These are phyloP conservation scores for Ochromonadaceae sp. DNA, from an alignment of 352 stramenopile genomes.

Conservation along the genomic window DNA sequence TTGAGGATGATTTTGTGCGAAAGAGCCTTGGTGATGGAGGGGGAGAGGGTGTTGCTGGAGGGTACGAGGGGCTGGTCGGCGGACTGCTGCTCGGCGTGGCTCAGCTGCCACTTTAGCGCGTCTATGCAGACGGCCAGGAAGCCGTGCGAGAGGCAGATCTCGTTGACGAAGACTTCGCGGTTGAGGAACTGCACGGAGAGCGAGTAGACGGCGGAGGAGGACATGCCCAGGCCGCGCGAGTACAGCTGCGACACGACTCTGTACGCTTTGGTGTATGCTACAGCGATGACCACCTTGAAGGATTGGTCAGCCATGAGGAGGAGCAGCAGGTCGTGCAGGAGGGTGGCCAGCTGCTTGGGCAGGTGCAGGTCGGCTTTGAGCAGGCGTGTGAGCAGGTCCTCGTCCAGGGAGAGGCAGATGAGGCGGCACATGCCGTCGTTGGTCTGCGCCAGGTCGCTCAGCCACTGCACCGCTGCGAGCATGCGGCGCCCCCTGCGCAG, in stretches of 20 bases:
- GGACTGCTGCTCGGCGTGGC: neutral
- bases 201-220: slow-evolving; percentile 51
- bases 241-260: slow-evolving; percentile 50
- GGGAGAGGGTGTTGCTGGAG: slow-evolving; percentile 35
- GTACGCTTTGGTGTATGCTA: slow-evolving; percentile 85
- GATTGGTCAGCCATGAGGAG: slow-evolving; percentile 81
- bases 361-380: neutral
- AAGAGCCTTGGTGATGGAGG: slow-evolving; percentile 45
- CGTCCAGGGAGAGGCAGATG: neutral
- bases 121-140: too few relatives aligned
- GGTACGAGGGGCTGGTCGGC: neutral
- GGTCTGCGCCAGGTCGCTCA: neutral
- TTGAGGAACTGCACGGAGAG: slow-evolving; percentile 97
- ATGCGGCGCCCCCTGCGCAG: neutral
- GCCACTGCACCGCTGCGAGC: neutral
- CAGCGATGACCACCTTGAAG: slow-evolving; percentile 85
- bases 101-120: too few relatives aligned
- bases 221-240: slow-evolving; percentile 43
- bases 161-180: slow-evolving; percentile 81
- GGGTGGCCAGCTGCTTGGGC: slow-evolving; percentile 28
- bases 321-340: slow-evolving; percentile 81
- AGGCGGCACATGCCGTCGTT: slow-evolving; percentile 8
- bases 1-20: slow-evolving; percentile 69
- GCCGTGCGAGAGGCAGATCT: slow-evolving; percentile 26
- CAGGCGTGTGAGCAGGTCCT: neutral